Conservation (phyloP, 2,329 filamentous ascomycete species). For the Penicillium thymicola region DNA sequence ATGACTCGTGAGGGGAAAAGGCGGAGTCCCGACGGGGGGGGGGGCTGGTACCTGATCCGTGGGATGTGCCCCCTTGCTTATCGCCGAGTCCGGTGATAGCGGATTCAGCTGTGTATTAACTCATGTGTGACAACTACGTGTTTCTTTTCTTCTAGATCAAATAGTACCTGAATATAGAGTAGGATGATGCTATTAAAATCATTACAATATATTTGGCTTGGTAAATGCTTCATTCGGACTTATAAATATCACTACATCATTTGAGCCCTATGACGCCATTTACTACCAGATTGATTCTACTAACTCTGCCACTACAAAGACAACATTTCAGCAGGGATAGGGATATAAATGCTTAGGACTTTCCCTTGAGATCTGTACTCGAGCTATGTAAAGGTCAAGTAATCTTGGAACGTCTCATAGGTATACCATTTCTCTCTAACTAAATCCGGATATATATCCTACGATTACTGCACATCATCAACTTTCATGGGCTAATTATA, state of each 20-base stretch:
- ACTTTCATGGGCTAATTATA: too few species aligned
- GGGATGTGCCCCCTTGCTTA: conserved; percentile 17
- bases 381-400: neutral
- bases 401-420: too few species aligned
- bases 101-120: neutral
- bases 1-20: conserved; percentile 19
- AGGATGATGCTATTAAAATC: neutral
- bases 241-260: neutral
- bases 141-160: neutral
- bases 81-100: conserved; percentile 15
- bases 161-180: too few species aligned
- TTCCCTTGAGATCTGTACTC: neutral
- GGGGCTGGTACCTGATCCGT: conserved; percentile 7
- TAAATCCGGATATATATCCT: neutral
- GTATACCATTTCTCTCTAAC: neutral
- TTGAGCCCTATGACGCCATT: neutral
- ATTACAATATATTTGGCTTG: neutral
- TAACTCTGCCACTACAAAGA: neutral
- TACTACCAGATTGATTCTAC: neutral
- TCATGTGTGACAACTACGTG: neutral
- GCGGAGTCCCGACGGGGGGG: conserved; percentile 17
- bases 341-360: neutral
- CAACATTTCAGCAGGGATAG: neutral
- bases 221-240: neutral
- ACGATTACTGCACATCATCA: too few species aligned